Conservation (phyloP, 2,329 filamentous ascomycete species). For the Scedosporium boydii region DNA sequence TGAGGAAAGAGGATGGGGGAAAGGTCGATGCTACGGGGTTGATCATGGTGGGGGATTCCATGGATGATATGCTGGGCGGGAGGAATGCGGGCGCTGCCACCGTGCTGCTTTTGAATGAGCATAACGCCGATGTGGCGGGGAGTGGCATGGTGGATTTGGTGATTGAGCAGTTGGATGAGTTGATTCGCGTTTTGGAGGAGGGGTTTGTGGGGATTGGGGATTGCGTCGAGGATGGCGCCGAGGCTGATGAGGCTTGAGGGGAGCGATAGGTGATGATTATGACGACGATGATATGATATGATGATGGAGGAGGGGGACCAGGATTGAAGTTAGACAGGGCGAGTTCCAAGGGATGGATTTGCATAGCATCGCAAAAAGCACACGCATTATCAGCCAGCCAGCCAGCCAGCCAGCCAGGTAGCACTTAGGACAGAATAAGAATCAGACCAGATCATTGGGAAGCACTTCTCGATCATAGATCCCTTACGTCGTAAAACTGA, state of each 20-base stretch:
- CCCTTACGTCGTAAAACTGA: too few species aligned
- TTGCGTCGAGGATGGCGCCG: background rate
- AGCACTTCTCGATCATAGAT: too few species aligned
- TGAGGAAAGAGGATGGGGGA: slow-evolving; percentile 20
- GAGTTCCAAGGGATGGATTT: too few species aligned
- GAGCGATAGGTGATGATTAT: background rate
- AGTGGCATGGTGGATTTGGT: slow-evolving; percentile 72
- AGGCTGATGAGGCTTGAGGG: background rate
- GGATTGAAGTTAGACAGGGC: too few species aligned
- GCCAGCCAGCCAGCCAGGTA: too few species aligned
- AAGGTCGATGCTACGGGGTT: slow-evolving; percentile 34
- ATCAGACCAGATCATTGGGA: too few species aligned
- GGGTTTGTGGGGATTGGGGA: slow-evolving; percentile 51
- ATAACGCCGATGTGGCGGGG: slow-evolving; percentile 58
- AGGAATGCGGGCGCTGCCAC: slow-evolving; percentile 77
- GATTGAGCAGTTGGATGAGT: slow-evolving; percentile 62
- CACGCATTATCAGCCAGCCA: too few species aligned
- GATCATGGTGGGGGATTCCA: slow-evolving; percentile 67
- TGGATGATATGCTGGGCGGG: slow-evolving; percentile 90
- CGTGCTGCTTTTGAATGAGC: slow-evolving; percentile 77
- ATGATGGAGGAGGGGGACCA: too few species aligned
- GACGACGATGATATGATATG: background rate
- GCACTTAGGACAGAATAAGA: too few species aligned
- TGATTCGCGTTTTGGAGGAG: slow-evolving; percentile 63
- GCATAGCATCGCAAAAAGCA: too few species aligned